A percentile compares a stretch with the other conserved stretches of the same genome.
These are phyloP conservation scores for Fusarium nelsonii DNA, from an alignment of 2,329 filamentous ascomycete genomes.

Conservation along the genomic window DNA sequence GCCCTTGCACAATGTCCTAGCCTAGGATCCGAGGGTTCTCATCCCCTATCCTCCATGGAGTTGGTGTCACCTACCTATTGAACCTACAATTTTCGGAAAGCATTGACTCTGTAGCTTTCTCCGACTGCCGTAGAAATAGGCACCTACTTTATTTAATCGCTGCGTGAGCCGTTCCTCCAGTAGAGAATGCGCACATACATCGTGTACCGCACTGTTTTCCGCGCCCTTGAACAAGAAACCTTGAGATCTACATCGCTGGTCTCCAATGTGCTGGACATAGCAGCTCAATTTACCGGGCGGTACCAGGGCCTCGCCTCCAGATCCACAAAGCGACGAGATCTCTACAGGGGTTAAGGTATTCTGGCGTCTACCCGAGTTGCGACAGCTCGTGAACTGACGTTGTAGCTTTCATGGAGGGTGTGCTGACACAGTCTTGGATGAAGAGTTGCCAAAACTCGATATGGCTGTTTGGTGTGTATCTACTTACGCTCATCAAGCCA, in stretches of 20 bases:
- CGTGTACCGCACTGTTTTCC: not conserved
- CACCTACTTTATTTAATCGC: not conserved
- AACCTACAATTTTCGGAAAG: not conserved
- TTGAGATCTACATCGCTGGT: not conserved
- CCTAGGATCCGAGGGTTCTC: too few species aligned
- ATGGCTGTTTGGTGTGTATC: not conserved
- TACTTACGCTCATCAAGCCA: not conserved
- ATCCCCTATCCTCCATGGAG: not conserved
- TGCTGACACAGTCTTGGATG: not conserved
- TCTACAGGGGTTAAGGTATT: not conserved
- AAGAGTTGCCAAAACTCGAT: not conserved
- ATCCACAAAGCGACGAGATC: not conserved
- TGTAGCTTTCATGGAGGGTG: not conserved
- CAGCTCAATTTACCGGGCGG: not conserved
- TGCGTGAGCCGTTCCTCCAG: not conserved
- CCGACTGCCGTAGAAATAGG: not conserved
- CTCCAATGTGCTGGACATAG: not conserved
- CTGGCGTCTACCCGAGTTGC: too few species aligned
- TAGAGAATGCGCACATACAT: not conserved
- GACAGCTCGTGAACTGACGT: not conserved
- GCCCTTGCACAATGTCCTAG: not conserved
- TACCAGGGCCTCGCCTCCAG: not conserved
- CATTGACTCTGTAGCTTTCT: not conserved
- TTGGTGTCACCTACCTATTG: not conserved
- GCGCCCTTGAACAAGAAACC: not conserved